These are phyloP conservation scores for Globisporangium ultimum DNA, from an alignment of 352 stramenopile genomes.

Conservation along the genomic window DNA sequence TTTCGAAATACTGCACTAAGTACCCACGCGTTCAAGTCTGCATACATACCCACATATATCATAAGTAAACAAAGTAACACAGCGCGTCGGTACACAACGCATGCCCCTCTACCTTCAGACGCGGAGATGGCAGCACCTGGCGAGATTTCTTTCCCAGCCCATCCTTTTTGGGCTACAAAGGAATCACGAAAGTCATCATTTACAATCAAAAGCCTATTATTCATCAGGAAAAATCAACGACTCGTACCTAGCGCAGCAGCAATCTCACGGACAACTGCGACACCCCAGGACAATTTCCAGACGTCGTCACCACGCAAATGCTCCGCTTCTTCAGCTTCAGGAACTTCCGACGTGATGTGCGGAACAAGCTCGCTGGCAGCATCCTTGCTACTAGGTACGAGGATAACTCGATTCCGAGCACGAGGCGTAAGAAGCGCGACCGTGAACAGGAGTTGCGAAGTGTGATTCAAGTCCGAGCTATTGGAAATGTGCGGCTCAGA, in stretches of 20 bases:
- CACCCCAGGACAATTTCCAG: constrained; percentile 61
- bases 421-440: constrained; percentile 67
- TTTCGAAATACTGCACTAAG: constrained; percentile 68
- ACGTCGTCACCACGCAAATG: constrained; percentile 51
- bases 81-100: constrained; percentile 10
- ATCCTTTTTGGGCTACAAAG: constrained; percentile 33
- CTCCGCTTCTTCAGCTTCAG: constrained; percentile 37
- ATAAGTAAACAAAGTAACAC: constrained; percentile 10
- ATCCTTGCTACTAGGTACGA: constrained; percentile 31
- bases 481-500: constrained; percentile 75
- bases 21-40: constrained; percentile 68
- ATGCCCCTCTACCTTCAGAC: constrained; percentile 27
- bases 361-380: constrained; percentile 38
- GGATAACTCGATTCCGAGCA: constrained; percentile 44
- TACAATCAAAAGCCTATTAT: not conserved
- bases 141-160: constrained; percentile 35
- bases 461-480: constrained; percentile 37
- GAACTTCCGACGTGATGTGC: constrained; percentile 44
- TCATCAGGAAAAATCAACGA: not conserved
- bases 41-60: not conserved
- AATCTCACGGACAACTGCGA: constrained; percentile 58
- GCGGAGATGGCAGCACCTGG: constrained; percentile 28
- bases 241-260: constrained; percentile 35
- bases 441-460: constrained; percentile 69
- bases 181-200: not conserved